phyloP scores from a whole-genome alignment of 2,329 filamentous ascomycete genomes.

The Penicillium sp. region DNA sequence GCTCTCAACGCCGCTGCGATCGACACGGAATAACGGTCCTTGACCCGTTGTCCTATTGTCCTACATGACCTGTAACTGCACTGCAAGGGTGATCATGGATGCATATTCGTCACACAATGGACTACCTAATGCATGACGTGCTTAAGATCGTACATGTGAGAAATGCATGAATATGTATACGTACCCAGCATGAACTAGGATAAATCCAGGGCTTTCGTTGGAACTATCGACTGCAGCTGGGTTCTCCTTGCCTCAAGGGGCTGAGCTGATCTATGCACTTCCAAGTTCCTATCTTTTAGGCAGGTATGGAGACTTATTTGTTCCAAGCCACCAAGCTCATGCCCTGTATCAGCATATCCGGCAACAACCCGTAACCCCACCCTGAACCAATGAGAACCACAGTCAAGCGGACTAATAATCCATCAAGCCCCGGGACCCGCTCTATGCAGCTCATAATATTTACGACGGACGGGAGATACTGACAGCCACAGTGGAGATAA shows the following conservation, averaged over 20 bases:
- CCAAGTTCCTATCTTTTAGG: neutral
- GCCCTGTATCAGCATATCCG: neutral
- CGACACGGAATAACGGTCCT: constrained; percentile 7
- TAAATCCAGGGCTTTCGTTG: neutral
- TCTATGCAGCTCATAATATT: neutral
- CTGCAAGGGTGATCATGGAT: neutral
- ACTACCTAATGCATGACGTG: neutral
- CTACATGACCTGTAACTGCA: neutral
- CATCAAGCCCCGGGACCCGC: neutral
- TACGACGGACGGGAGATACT: neutral
- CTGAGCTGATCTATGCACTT: neutral
- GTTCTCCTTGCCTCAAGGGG: neutral
- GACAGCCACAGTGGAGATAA: neutral
- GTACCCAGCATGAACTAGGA: neutral
- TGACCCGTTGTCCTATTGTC: neutral
- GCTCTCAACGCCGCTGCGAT: constrained; percentile 6
- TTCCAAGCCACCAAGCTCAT: neutral
- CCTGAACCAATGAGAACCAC: neutral
- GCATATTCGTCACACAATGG: neutral
- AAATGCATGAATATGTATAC: neutral
- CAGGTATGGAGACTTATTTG: neutral
- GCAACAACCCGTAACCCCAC: neutral
- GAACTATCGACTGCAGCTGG: neutral
- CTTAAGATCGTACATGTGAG: neutral
- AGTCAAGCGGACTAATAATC: neutral